Conservation (phyloP, 2,329 filamentous ascomycete species). For the Paecilomyces sp. region DNA sequence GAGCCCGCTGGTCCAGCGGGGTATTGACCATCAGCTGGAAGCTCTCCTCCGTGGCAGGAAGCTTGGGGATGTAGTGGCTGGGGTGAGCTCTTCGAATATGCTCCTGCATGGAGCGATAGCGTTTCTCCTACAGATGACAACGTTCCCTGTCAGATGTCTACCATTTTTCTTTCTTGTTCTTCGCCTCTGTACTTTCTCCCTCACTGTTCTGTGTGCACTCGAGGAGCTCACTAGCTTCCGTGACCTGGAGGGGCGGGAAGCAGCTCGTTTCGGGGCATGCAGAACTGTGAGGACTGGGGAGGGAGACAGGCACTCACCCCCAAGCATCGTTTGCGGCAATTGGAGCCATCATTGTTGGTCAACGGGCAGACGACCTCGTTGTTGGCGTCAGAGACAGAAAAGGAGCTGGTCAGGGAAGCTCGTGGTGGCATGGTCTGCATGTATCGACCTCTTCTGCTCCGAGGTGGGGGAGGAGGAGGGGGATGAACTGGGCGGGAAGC, state of each 20-base stretch:
- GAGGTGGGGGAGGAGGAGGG: background rate
- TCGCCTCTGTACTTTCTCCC: no score
- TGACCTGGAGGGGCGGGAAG: conserved; percentile 4
- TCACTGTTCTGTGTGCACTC: background rate
- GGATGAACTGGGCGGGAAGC: background rate
- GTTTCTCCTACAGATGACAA: conserved; percentile 63
- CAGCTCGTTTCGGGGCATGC: background rate
- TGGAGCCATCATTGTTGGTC: conserved; percentile 91
- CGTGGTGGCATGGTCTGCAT: conserved; percentile 75
- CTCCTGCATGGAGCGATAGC: conserved; percentile 98
- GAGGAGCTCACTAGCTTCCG: background rate
- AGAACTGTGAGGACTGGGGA: background rate
- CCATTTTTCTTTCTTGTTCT: background rate
- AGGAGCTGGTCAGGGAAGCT: conserved; percentile 79
- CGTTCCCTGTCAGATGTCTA: conserved; percentile 18
- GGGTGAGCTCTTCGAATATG: conserved; percentile 96
- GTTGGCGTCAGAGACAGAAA: conserved; percentile 83
- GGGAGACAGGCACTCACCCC: conserved; percentile 64
- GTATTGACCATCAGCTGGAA: conserved; percentile 94
- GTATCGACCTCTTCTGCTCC: conserved; percentile 17
- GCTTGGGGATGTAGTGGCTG: conserved; percentile 94
- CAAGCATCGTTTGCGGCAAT: conserved; percentile 94
- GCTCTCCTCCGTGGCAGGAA: conserved; percentile 96
- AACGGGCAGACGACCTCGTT: conserved; percentile 97
- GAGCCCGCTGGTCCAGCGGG: conserved; percentile 65